Evolutionary conservation across 805 yeast genomes (phyloP).

Genomic region (Kodamaea neixiangensis): DNA sequence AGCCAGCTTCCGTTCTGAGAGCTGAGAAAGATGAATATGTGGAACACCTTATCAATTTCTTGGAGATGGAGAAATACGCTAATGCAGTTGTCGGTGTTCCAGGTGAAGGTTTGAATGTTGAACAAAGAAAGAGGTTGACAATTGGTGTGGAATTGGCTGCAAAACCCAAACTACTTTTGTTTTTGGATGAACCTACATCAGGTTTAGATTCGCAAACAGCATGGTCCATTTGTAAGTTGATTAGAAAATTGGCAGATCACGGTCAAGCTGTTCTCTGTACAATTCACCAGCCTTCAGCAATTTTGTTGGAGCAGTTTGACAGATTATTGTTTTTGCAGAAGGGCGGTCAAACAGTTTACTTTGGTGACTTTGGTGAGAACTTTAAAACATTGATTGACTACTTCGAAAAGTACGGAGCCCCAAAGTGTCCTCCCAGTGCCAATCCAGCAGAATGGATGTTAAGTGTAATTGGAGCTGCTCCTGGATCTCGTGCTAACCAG

Average conservation of each 20-base stretch:
- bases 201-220: slow-evolving; percentile 63
- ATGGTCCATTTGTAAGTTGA: slow-evolving; percentile 56
- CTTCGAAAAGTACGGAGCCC: slow-evolving; percentile 67
- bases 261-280: slow-evolving; percentile 63
- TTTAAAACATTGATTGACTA: slow-evolving; percentile 60
- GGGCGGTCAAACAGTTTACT: slow-evolving; percentile 76
- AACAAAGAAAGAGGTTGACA: slow-evolving; percentile 54
- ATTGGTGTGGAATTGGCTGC: slow-evolving; percentile 59
- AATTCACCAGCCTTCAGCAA: slow-evolving; percentile 84
- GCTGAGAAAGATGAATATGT: slow-evolving; percentile 52
- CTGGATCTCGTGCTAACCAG: slow-evolving; percentile 28
- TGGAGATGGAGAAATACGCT: slow-evolving; percentile 54
- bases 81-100: slow-evolving; percentile 52
- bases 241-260: slow-evolving; percentile 49
- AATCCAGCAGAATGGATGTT: slow-evolving; percentile 62
- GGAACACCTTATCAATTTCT: slow-evolving; percentile 49
- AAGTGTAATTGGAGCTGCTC: slow-evolving; percentile 32
- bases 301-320: slow-evolving; percentile 74
- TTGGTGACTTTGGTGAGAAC: slow-evolving; percentile 69
- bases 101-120: slow-evolving; percentile 55
- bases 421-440: slow-evolving; percentile 64
- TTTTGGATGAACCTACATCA: slow-evolving; percentile 63
- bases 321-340: slow-evolving; percentile 65
- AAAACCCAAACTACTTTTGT: slow-evolving; percentile 52
- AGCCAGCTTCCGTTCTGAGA: slow-evolving; percentile 40